A percentile compares a stretch with the other conserved stretches of the same genome.
Evolutionary conservation across 2,329 filamentous ascomycete species (phyloP).

Genomic region (Aspergillus aculeatus): DNA sequence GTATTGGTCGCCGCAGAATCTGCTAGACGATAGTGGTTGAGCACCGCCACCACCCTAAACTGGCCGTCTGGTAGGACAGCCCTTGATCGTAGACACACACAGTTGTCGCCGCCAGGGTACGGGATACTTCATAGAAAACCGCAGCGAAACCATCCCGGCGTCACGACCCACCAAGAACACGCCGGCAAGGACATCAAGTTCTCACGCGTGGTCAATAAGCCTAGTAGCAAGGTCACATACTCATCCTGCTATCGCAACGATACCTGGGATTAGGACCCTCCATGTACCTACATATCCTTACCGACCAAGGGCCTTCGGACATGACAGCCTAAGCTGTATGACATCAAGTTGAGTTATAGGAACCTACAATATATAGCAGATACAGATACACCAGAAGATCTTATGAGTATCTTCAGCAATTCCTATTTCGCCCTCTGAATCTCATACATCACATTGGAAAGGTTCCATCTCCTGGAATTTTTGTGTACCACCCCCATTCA

Average conservation of each 20-base stretch:
- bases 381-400: too few relatives aligned
- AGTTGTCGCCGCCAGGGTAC: not conserved
- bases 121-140: not conserved
- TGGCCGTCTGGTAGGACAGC: not conserved
- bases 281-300: not conserved
- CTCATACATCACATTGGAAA: not conserved
- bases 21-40: slow-evolving; percentile 45
- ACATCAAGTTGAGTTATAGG: not conserved
- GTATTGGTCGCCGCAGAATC: slow-evolving; percentile 69
- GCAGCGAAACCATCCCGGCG: not conserved
- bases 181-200: not conserved
- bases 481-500: slow-evolving; percentile 15
- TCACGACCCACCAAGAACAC: not conserved
- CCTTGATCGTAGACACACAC: not conserved
- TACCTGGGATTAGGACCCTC: not conserved
- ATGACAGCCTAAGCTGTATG: not conserved
- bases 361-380: not conserved
- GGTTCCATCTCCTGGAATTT: not conserved
- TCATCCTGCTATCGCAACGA: not conserved
- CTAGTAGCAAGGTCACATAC: not conserved
- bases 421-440: not conserved
- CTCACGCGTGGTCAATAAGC: not conserved
- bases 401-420: too few relatives aligned
- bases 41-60: not conserved
- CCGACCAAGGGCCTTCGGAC: not conserved